These are phyloP conservation scores for Xeromyces bisporus DNA, from an alignment of 495 filamentous ascomycete species.

Conservation along the genomic window DNA sequence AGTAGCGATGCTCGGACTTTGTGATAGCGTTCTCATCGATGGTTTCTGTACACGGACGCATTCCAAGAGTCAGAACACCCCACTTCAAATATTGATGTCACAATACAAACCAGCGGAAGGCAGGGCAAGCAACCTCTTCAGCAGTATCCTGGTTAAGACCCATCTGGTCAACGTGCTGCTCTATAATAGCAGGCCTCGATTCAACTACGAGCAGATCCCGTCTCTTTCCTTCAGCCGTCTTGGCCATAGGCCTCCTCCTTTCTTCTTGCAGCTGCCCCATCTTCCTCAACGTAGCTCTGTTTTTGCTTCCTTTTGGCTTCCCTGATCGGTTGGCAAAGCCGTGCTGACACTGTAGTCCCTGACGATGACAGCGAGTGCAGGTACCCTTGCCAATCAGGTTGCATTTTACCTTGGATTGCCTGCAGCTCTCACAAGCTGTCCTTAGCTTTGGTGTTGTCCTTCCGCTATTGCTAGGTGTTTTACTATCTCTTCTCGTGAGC, in stretches of 20 bases:
- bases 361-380: conserved; percentile 27
- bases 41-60: not conserved
- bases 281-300: conserved; percentile 26
- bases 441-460: conserved; percentile 22
- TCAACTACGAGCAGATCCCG: not conserved
- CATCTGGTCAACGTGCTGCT: not conserved
- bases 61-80: too few species aligned
- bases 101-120: too few species aligned
- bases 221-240: conserved; percentile 1
- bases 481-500: too few species aligned
- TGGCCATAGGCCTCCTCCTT: conserved; percentile 9
- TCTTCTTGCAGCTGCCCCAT: conserved; percentile 25
- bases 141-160: too few species aligned
- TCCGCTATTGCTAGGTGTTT: conserved; percentile 8
- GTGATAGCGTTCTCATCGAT: not conserved
- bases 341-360: conserved; percentile 29
- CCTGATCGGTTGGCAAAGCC: conserved; percentile 30
- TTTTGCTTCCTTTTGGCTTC: conserved; percentile 33
- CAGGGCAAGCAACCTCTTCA: too few species aligned
- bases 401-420: conserved; percentile 33
- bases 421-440: conserved; percentile 30
- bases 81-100: too few species aligned
- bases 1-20: not conserved
- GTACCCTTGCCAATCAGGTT: conserved; percentile 24
- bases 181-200: not conserved